Base-by-base conservation (phyloP, 306 rosid genomes). In the Crotalaria pallida region DNA sequence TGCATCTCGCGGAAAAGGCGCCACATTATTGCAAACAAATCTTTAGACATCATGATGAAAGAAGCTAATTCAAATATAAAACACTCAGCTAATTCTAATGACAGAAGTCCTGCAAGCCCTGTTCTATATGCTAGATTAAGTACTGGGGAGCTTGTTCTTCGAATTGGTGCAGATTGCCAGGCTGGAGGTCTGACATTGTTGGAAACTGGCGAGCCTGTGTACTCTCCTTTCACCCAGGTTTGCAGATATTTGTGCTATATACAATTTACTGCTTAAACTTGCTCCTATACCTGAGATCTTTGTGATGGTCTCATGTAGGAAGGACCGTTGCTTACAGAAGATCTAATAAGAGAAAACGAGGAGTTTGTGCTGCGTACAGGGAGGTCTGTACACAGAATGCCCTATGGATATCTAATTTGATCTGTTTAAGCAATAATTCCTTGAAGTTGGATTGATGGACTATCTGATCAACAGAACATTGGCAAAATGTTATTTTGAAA, bases 301-400 rank as follows among this genome's bases (percentile, higher is more conserved):
- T 77, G 10, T 73, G 67, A 69, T 53, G 51, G 36, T 57, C 69
- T 57, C 58, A 43, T 89, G 79, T 74, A 95, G 99, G 99, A 95
- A 84, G 97, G 84, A 50, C 99, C 99, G 73, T 77, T 95, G 81
- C 96, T 91, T 44, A 95, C 99, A 18, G 99, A 95, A 84, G 99
- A 95, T 77, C 84, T 91, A 62, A 89, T 95, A 61, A 95, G 83
- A 83, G 99, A 91, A 86, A 91, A 86, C 13, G 97, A 95, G 83
- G 99, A 95, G 78, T 91, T 95, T 83, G 97, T 95, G 78, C 88
- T 95, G 77, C 92, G 96, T 74, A 95, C 99, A 16, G 99, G 99
- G 74, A 95, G 99, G 99, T 90, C 52, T 73, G 87, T 85, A 51
- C 26, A 53, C 52, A 55, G n/a, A 51, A 62, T 48, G 44, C 7